Conservation (phyloP, 1,139 yeast genomes). For the Hemisphaericaspora xylanilytica region DNA sequence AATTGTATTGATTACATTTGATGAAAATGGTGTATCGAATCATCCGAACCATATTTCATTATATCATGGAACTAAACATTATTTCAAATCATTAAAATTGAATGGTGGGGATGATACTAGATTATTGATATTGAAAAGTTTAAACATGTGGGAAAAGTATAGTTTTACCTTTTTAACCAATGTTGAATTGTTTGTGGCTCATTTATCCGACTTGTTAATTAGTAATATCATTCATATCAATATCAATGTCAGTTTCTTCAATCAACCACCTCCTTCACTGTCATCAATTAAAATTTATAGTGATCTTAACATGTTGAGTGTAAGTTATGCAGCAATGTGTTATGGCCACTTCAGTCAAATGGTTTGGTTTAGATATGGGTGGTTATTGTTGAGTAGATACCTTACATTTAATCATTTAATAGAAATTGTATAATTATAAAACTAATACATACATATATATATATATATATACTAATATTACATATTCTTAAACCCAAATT, state of each 20-base stretch:
- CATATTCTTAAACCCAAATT: constrained; percentile 61
- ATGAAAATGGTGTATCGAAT: constrained; percentile 73
- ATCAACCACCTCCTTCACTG: constrained; percentile 17
- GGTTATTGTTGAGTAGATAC: constrained; percentile 77
- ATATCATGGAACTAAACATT: constrained; percentile 51
- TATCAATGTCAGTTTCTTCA: constrained; percentile 43
- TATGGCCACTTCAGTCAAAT: constrained; percentile 85
- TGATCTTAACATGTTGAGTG: constrained; percentile 57
- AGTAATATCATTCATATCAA: constrained; percentile 35
- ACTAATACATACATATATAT: constrained; percentile 1
- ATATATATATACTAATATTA: constrained; percentile 10
- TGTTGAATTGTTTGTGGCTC: constrained; percentile 40
- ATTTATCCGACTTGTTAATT: constrained; percentile 30
- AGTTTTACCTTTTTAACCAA: constrained; percentile 49
- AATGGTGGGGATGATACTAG: constrained; percentile 16
- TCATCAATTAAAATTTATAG: constrained; percentile 44
- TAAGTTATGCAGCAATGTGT: constrained; percentile 73
- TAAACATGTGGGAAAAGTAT: constrained; percentile 51
- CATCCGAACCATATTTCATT: constrained; percentile 84
- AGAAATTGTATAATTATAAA: constrained; percentile 16
- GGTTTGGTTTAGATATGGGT: constrained; percentile 93
- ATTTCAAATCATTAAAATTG: constrained; percentile 16
- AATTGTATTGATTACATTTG: constrained; percentile 71
- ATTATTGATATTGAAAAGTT: constrained; percentile 43
- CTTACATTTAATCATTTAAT: constrained; percentile 70